Percentiles rank a stretch among this genome's conserved stretches.
phyloP scores from a whole-genome alignment of 768 basidiomycete species.

The Trametes elegans region DNA sequence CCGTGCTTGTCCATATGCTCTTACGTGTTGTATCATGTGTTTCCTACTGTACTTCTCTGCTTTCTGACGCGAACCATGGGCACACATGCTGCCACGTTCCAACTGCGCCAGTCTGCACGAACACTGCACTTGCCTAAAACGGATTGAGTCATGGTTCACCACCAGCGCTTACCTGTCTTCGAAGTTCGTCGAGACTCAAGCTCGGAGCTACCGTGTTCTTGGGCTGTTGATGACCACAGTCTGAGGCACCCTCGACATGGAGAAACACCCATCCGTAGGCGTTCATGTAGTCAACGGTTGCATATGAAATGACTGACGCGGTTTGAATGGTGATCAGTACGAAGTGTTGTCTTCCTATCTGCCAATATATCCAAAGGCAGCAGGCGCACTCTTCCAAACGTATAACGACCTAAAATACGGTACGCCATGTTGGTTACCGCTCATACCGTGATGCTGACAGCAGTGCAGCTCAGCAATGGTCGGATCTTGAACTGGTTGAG shows the following conservation, averaged over 20 bases:
- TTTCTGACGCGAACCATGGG: not conserved
- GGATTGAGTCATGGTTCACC: not conserved
- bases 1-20: slow-evolving; percentile 15
- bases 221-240: too few species aligned
- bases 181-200: too few species aligned
- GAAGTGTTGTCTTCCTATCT: slow-evolving; percentile 45
- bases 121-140: slow-evolving; percentile 8
- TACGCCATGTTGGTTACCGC: slow-evolving; percentile 27
- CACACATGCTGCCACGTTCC: not conserved
- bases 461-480: slow-evolving; percentile 68
- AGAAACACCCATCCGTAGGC: slow-evolving; percentile 29
- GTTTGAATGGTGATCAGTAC: slow-evolving; percentile 36
- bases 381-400: slow-evolving; percentile 65
- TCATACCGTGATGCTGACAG: not conserved
- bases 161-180: too few species aligned
- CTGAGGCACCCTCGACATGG: slow-evolving; percentile 25
- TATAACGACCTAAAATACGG: slow-evolving; percentile 73
- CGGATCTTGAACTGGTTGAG: slow-evolving; percentile 59
- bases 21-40: slow-evolving; percentile 21
- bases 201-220: too few species aligned
- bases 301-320: not conserved
- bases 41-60: slow-evolving; percentile 5
- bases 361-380: slow-evolving; percentile 59
- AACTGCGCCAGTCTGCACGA: not conserved
- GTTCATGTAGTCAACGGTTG: not conserved